phyloP scores from a whole-genome alignment of 306 rosid species.

The Pyrus communis region DNA sequence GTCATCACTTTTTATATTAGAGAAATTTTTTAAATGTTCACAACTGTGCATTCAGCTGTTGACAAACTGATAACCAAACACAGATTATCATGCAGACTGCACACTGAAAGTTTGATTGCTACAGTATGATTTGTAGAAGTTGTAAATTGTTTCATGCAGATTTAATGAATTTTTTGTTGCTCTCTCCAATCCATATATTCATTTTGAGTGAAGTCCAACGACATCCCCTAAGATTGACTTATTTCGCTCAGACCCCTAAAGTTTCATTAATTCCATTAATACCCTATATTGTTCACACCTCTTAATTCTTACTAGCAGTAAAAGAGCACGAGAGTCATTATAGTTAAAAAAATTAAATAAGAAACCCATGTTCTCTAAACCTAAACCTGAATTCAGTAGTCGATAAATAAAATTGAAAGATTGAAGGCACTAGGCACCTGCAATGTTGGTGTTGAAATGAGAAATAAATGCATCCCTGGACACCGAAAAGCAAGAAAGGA shows the following conservation, averaged over 20 bases:
- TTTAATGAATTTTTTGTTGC: background rate
- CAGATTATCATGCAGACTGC: no score
- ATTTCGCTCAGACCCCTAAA: background rate
- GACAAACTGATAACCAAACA: background rate
- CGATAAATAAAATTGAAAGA: background rate
- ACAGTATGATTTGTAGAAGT: background rate
- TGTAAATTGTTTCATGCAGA: background rate
- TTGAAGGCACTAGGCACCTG: background rate
- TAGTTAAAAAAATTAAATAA: no score
- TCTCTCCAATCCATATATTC: slow-evolving; percentile 6
- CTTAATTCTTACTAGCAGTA: background rate
- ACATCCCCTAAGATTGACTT: background rate
- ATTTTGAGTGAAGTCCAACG: background rate
- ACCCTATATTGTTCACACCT: background rate
- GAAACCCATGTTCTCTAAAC: background rate
- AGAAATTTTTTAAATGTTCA: background rate
- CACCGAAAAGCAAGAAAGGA: background rate
- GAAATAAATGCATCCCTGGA: background rate
- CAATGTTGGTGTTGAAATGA: background rate
- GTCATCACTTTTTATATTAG: background rate
- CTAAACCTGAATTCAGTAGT: background rate
- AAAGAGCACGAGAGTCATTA: background rate
- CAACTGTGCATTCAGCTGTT: background rate
- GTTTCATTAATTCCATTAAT: background rate
- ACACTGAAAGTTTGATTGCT: background rate